Evolutionary conservation across 1,139 yeast genomes (phyloP).

Genomic region (Blastobotrys arbuscula): DNA sequence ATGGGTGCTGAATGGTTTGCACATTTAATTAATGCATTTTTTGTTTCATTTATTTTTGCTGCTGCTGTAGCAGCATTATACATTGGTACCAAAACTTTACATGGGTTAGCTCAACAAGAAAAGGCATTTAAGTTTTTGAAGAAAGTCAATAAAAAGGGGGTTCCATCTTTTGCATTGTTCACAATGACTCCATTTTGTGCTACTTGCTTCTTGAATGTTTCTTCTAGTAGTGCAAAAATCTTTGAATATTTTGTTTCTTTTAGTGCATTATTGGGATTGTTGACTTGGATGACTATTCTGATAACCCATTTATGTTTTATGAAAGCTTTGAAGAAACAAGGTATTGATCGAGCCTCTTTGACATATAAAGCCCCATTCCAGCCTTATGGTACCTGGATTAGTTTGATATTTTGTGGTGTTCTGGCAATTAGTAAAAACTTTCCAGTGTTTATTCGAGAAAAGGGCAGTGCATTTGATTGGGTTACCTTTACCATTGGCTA

Average conservation of each 20-base stretch:
- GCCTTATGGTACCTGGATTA: constrained; percentile 49
- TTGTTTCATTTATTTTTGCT: constrained; percentile 61
- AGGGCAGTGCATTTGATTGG: constrained; percentile 45
- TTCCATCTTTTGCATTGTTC: constrained; percentile 50
- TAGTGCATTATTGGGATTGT: constrained; percentile 48
- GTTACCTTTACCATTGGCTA: constrained; percentile 70
- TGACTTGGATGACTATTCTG: constrained; percentile 50
- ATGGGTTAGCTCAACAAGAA: constrained; percentile 56
- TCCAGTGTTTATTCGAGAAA: constrained; percentile 50
- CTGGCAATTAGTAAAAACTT: constrained; percentile 68
- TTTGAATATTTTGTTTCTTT: constrained; percentile 52
- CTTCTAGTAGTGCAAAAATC: constrained; percentile 39
- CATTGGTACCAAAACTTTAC: constrained; percentile 63
- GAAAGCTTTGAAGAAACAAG: constrained; percentile 53
- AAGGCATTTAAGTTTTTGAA: constrained; percentile 58
- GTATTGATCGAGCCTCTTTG: constrained; percentile 43
- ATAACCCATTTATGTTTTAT: constrained; percentile 47
- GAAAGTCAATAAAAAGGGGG: constrained; percentile 58
- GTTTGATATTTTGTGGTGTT: constrained; percentile 50
- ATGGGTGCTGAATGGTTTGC: constrained; percentile 59
- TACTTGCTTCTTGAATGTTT: constrained; percentile 53
- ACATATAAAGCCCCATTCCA: constrained; percentile 48
- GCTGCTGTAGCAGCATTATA: constrained; percentile 71
- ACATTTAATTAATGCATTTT: constrained; percentile 63
- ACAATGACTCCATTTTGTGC: constrained; percentile 45